Evolutionary conservation across 1,284 basidiomycete genomes (phyloP).

Genomic region (Neotropicomus parvogracilis): DNA sequence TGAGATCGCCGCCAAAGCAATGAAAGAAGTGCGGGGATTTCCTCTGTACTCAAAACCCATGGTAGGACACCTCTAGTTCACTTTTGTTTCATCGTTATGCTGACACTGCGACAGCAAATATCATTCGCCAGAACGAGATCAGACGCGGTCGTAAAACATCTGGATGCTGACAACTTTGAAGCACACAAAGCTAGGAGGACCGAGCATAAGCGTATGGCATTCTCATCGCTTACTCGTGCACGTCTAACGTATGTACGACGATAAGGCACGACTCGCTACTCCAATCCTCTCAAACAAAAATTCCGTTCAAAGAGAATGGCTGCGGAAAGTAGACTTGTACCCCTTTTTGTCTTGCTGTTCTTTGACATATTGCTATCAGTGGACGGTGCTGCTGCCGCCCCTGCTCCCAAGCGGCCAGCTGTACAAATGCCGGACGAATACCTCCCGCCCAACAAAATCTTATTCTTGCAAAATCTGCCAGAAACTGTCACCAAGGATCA

Average conservation of each 20-base stretch:
- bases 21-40: constrained; percentile 91
- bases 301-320: constrained; percentile 77
- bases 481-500: constrained; percentile 87
- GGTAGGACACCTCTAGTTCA: constrained; percentile 44
- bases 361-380: constrained; percentile 40
- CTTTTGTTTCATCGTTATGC: constrained; percentile 1
- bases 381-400: constrained; percentile 63
- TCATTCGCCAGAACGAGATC: constrained; percentile 86
- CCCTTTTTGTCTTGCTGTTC: constrained; percentile 7
- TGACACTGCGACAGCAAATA: constrained; percentile 67
- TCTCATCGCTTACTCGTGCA: constrained; percentile 15
- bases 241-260: constrained; percentile 6
- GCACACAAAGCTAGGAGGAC: constrained; percentile 71
- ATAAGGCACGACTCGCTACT: constrained; percentile 73
- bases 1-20: constrained; percentile 81
- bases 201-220: constrained; percentile 73
- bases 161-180: constrained; percentile 67
- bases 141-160: constrained; percentile 80
- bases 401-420: constrained; percentile 70
- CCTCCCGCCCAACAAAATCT: constrained; percentile 96
- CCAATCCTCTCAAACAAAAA: constrained; percentile 85
- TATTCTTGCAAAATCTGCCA: constrained; percentile 97
- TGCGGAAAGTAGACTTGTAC: constrained; percentile 57
- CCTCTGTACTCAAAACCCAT: constrained; percentile 96
- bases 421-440: constrained; percentile 99